phyloP scores from a whole-genome alignment of 2,329 filamentous ascomycete genomes.

The Cladorrhinum sp. region DNA sequence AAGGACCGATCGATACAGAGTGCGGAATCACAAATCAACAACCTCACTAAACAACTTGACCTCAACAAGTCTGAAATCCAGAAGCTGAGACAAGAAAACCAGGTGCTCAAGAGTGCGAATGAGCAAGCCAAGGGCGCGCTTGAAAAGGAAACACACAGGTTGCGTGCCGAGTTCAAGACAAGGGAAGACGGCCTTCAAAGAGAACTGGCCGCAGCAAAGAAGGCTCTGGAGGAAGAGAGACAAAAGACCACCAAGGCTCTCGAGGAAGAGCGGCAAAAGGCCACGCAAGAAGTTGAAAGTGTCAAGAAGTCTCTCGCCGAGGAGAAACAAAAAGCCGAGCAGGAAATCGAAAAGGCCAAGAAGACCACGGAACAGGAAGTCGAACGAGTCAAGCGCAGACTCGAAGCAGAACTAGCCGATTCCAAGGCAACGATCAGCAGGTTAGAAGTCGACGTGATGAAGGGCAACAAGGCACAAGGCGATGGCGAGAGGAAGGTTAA shows the following conservation, averaged over 20 bases:
- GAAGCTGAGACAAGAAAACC: background rate
- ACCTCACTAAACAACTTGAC: background rate
- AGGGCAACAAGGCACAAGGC: conserved; percentile 58
- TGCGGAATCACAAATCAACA: background rate
- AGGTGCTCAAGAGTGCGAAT: background rate
- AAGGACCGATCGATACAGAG: background rate
- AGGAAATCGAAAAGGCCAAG: conserved; percentile 39
- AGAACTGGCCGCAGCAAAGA: conserved; percentile 38
- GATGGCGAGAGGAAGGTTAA: conserved; percentile 24
- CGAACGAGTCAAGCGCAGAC: conserved; percentile 46
- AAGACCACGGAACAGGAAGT: conserved; percentile 49
- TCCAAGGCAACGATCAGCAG: conserved; percentile 58
- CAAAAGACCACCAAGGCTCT: background rate
- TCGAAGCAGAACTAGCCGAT: conserved; percentile 62
- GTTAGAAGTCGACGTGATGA: conserved; percentile 61
- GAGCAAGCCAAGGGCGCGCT: background rate
- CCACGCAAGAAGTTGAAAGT: background rate
- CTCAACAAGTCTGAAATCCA: background rate
- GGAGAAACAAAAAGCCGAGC: conserved; percentile 13
- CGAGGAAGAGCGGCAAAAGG: conserved; percentile 31
- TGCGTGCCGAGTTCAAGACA: conserved; percentile 44
- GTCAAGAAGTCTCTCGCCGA: background rate
- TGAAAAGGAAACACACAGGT: background rate
- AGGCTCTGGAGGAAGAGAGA: conserved; percentile 30
- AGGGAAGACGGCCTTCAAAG: conserved; percentile 70